Conservation (phyloP, 371 early-diverging fungal genomes). For the Coemansia sp. region DNA sequence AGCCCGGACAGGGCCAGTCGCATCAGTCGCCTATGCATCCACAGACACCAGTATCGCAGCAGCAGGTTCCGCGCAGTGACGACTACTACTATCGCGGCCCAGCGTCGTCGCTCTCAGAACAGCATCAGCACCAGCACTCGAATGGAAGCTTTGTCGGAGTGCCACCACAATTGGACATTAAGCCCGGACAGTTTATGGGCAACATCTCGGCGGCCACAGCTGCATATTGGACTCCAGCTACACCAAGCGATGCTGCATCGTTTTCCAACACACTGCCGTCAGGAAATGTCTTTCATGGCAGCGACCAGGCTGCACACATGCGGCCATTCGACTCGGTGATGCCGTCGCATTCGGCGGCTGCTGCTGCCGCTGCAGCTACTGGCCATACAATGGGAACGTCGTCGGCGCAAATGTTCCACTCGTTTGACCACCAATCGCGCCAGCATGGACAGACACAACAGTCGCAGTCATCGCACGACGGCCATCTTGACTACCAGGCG, state of each 20-base stretch:
- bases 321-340: constrained; percentile 41
- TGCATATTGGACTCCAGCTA: constrained; percentile 47
- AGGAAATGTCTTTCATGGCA: constrained; percentile 36
- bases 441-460: constrained; percentile 29
- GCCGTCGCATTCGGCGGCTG: constrained; percentile 18
- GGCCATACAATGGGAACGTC: constrained; percentile 28
- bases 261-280: constrained; percentile 44
- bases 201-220: constrained; percentile 9
- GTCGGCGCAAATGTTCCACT: constrained; percentile 37
- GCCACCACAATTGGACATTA: constrained; percentile 44
- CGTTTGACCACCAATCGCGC: constrained; percentile 36
- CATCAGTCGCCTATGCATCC: constrained; percentile 11
- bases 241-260: constrained; percentile 44
- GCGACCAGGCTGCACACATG: constrained; percentile 43
- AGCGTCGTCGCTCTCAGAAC: constrained; percentile 13
- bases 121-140: constrained; percentile 22
- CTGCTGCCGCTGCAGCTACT: constrained; percentile 3
- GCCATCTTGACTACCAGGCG: constrained; percentile 43
- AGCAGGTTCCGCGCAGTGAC: constrained; percentile 23
- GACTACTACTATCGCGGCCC: constrained; percentile 47
- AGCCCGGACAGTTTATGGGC: constrained; percentile 29
- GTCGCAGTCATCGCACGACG: constrained; percentile 24
- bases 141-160: constrained; percentile 39
- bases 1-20: constrained; percentile 26
- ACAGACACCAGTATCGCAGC: constrained; percentile 26